Evolutionary conservation across 306 rosid species (phyloP).

Genomic region (Pterocarpus macrocarpus): DNA sequence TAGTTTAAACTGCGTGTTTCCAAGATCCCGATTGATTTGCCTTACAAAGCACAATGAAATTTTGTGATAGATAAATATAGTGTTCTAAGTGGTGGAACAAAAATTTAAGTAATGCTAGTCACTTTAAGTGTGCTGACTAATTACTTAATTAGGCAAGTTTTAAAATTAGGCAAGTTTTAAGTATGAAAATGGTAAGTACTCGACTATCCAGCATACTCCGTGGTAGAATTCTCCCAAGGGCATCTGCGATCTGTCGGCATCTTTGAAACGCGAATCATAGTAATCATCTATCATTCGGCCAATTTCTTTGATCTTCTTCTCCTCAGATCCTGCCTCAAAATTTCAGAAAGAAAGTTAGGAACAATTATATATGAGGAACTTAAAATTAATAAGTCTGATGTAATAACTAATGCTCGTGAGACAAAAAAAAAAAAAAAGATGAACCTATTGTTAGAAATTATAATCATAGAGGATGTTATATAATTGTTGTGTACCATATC

Average conservation of each 20-base stretch:
- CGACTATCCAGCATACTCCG: conserved; percentile 61
- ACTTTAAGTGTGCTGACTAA: not conserved
- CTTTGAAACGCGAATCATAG: conserved; percentile 7
- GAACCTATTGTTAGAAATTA: no score
- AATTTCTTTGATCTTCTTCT: conserved; percentile 51
- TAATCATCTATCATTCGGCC: conserved; percentile 15
- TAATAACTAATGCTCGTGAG: not conserved
- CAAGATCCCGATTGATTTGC: conserved; percentile 53
- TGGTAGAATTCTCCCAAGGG: conserved; percentile 47
- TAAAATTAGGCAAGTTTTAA: not conserved
- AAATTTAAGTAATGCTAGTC: not conserved
- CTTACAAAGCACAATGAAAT: conserved; percentile 46
- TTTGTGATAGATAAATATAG: not conserved
- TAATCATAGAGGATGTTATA: no score
- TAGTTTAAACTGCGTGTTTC: conserved; percentile 60
- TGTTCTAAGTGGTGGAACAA: not conserved
- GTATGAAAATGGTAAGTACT: conserved; percentile 49
- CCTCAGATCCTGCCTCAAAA: conserved; percentile 55
- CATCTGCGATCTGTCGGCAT: not conserved
- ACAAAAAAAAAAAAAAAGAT: no score
- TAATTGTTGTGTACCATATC: not conserved
- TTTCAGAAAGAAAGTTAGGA: conserved; percentile 5
- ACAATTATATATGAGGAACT: conserved; percentile 9
- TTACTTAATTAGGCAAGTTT: no score
- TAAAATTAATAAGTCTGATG: no score